Evolutionary conservation across 2,329 filamentous ascomycete genomes (phyloP).

Genomic region (Stachybotrys elegans): DNA sequence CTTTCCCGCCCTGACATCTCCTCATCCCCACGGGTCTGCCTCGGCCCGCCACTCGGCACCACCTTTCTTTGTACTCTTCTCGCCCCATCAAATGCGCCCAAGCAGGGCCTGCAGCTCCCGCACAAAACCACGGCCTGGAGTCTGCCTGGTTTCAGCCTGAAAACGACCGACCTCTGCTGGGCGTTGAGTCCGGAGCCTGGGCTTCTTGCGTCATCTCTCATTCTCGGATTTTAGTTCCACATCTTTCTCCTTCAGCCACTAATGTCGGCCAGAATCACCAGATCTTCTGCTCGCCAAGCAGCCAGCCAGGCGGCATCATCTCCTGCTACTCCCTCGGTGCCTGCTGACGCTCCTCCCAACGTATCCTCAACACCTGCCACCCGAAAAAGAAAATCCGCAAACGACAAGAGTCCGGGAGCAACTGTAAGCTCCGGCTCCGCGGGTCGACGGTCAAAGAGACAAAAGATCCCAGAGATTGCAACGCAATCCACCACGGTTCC

Average conservation of each 20-base stretch:
- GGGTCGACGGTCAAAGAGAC: slow-evolving; percentile 64
- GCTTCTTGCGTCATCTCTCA: too few species aligned
- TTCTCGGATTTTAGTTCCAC: slow-evolving; percentile 20
- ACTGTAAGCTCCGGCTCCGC: slow-evolving; percentile 26
- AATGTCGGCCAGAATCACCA: slow-evolving; percentile 96
- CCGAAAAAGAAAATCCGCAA: slow-evolving; percentile 72
- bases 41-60: too few species aligned
- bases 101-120: too few species aligned
- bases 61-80: too few species aligned
- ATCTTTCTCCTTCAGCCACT: slow-evolving; percentile 45
- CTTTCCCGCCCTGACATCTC: too few species aligned
- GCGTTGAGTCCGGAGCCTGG: too few species aligned
- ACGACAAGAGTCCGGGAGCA: slow-evolving; percentile 41
- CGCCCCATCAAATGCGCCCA: too few species aligned
- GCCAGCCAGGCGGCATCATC: slow-evolving; percentile 54
- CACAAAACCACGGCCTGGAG: too few species aligned
- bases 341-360: slow-evolving; percentile 32
- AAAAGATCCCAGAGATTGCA: slow-evolving; percentile 54
- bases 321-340: slow-evolving; percentile 32
- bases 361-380: slow-evolving; percentile 39
- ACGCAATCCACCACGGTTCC: slow-evolving; percentile 23
- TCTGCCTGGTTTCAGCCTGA: slow-evolving; percentile 14
- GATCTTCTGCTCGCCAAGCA: slow-evolving; percentile 88
- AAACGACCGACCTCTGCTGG: too few species aligned
- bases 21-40: too few species aligned